These are phyloP conservation scores for Scenedesmus sp. DNA, from an alignment of 163 green algal species.

Conservation along the genomic window DNA sequence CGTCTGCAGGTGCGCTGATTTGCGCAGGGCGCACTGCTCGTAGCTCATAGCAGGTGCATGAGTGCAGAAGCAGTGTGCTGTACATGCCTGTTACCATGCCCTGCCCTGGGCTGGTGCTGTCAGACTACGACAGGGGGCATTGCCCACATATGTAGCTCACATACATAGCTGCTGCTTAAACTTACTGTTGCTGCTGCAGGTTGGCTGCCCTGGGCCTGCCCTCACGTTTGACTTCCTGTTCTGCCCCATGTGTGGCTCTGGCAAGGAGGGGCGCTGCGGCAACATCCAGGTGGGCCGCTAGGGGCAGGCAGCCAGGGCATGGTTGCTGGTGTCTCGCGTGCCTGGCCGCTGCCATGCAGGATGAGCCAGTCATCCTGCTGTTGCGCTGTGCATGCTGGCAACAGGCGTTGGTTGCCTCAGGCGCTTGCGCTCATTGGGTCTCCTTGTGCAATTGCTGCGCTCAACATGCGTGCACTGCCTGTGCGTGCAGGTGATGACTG, in stretches of 20 bases:
- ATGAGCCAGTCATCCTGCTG: too few relatives aligned
- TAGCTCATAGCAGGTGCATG: not conserved
- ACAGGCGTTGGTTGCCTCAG: too few relatives aligned
- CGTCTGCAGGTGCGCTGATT: conserved; percentile 5
- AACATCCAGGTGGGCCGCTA: conserved; percentile 39
- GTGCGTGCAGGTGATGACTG: conserved; percentile 47
- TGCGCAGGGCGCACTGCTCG: not conserved
- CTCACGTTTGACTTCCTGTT: conserved; percentile 63
- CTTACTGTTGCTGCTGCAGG: conserved; percentile 8
- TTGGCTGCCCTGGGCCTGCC: conserved; percentile 54
- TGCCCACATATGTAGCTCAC: not conserved
- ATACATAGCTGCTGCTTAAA: not conserved
- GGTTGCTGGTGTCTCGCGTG: too few relatives aligned
- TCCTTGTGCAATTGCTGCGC: too few relatives aligned
- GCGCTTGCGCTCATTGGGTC: too few relatives aligned
- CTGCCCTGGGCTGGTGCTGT: not conserved
- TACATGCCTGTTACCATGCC: not conserved
- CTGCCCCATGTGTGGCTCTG: conserved; percentile 55
- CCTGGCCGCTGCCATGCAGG: too few relatives aligned
- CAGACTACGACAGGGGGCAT: too few relatives aligned
- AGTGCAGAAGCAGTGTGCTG: not conserved
- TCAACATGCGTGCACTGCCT: not conserved
- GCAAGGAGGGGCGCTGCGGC: conserved; percentile 41
- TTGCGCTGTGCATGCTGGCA: too few relatives aligned
- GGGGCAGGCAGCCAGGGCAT: too few relatives aligned